Percentiles rank a stretch among this genome's conserved stretches.
Conservation (phyloP, 768 basidiomycete genomes). For the Trametes cinnabarina region DNA sequence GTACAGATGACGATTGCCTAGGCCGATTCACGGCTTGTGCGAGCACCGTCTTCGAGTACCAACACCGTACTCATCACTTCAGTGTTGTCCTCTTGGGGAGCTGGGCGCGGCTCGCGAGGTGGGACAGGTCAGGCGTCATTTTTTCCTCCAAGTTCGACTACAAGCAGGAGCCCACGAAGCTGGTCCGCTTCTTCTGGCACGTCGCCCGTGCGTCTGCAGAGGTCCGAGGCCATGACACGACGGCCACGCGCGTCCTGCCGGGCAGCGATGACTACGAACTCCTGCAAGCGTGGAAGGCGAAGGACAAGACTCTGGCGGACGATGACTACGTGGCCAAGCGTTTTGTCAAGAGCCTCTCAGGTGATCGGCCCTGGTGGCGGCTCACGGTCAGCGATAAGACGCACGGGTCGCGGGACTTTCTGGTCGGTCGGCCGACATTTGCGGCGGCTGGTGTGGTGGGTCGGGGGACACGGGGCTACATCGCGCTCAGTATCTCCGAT, state of each 20-base stretch:
- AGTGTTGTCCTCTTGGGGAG: not conserved
- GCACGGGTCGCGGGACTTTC: not conserved
- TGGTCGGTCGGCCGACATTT: not conserved
- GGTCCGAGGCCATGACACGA: not conserved
- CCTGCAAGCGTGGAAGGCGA: not conserved
- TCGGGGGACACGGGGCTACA: not conserved
- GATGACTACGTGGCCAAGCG: not conserved
- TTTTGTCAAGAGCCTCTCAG: not conserved
- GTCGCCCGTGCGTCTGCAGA: not conserved
- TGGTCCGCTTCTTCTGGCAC: constrained; percentile 1
- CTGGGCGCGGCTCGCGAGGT: not conserved
- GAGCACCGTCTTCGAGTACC: not conserved
- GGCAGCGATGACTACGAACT: not conserved
- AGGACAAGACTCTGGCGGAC: not conserved
- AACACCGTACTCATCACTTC: constrained; percentile 5
- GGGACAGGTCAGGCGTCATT: not conserved
- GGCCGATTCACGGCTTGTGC: not conserved
- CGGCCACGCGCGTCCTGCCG: not conserved
- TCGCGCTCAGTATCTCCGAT: constrained; percentile 1
- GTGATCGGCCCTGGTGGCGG: not conserved
- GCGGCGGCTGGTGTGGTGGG: not conserved
- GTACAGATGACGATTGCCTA: not conserved
- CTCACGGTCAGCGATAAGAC: not conserved
- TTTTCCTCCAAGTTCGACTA: constrained; percentile 1
- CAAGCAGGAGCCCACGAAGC: not conserved